Evolutionary conservation across 176 grass and related monocot species (phyloP).

Genomic region (Hordeum vulgare): DNA sequence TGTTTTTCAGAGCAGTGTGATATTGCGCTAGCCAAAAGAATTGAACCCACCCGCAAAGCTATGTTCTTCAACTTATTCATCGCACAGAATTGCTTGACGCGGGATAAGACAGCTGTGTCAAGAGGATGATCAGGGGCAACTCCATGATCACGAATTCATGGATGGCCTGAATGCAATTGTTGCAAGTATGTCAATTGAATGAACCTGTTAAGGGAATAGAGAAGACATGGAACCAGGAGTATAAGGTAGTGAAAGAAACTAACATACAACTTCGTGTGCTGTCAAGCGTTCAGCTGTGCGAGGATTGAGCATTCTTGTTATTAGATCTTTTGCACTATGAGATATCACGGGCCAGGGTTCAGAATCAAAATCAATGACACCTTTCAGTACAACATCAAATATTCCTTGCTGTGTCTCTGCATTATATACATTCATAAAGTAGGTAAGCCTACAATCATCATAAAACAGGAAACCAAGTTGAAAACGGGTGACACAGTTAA

Average conservation of each 20-base stretch:
- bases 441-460: slow-evolving; percentile 12
- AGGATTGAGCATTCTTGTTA: too few relatives aligned
- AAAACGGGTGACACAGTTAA: too few relatives aligned
- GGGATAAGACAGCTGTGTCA: slow-evolving; percentile 89
- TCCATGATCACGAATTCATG: slow-evolving; percentile 92
- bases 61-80: slow-evolving; percentile 99
- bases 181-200: slow-evolving; percentile 6
- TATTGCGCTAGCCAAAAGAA: too few relatives aligned
- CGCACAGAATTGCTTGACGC: slow-evolving; percentile 93
- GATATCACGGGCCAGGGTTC: too few relatives aligned
- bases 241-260: slow-evolving; percentile 20
- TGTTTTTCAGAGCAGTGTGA: too few relatives aligned
- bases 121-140: slow-evolving; percentile 90
- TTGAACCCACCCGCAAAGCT: slow-evolving; percentile 67
- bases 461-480: too few relatives aligned
- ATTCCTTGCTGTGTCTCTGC: slow-evolving; percentile 98
- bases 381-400: slow-evolving; percentile 96
- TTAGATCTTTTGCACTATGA: too few relatives aligned
- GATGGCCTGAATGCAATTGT: slow-evolving; percentile 62
- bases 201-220: neutral
- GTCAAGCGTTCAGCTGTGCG: too few relatives aligned
- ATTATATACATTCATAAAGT: slow-evolving; percentile 15
- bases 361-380: too few relatives aligned
- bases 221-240: neutral
- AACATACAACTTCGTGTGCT: too few relatives aligned